Evolutionary conservation across 2,329 filamentous ascomycete genomes (phyloP).

Genomic region (Zasmidium citrigriseum): DNA sequence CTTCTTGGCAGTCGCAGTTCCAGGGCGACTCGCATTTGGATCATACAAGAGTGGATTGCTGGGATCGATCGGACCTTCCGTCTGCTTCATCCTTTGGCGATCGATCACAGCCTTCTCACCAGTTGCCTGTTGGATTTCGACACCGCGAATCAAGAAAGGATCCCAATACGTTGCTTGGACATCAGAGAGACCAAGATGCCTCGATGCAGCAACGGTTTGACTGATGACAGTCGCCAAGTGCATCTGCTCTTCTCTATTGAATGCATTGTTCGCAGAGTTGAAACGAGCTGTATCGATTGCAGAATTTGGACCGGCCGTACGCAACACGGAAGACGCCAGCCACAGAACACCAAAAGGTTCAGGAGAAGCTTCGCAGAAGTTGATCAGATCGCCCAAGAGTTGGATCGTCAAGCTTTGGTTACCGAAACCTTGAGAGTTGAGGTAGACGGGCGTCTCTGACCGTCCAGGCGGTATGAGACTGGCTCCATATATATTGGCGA

Average conservation of each 20-base stretch:
- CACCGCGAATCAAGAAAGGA: constrained; percentile 81
- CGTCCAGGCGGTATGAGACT: constrained; percentile 12
- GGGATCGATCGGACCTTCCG: constrained; percentile 14
- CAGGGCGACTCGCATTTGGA: constrained; percentile 74
- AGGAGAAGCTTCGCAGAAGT: constrained; percentile 88
- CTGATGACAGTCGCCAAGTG: constrained; percentile 82
- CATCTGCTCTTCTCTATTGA: constrained; percentile 72
- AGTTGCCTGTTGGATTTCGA: constrained; percentile 63
- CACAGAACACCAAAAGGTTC: constrained; percentile 88
- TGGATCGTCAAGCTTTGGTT: constrained; percentile 80
- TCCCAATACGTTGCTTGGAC: constrained; percentile 92
- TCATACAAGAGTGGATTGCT: constrained; percentile 92
- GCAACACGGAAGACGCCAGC: constrained; percentile 81
- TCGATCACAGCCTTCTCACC: constrained; percentile 22
- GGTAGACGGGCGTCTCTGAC: constrained; percentile 9
- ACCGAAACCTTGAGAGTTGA: constrained; percentile 58
- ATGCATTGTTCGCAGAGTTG: constrained; percentile 7
- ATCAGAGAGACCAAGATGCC: constrained; percentile 69
- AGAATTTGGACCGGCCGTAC: constrained; percentile 68
- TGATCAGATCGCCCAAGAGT: constrained; percentile 84
- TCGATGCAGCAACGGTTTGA: constrained; percentile 76
- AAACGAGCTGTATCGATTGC: constrained; percentile 27
- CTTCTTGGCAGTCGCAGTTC: constrained; percentile 52
- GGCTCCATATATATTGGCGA: constrained; percentile 30
- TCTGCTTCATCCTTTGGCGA: constrained; percentile 20